Conservation (phyloP, 805 yeast species). For the Candida taoyuanica region DNA sequence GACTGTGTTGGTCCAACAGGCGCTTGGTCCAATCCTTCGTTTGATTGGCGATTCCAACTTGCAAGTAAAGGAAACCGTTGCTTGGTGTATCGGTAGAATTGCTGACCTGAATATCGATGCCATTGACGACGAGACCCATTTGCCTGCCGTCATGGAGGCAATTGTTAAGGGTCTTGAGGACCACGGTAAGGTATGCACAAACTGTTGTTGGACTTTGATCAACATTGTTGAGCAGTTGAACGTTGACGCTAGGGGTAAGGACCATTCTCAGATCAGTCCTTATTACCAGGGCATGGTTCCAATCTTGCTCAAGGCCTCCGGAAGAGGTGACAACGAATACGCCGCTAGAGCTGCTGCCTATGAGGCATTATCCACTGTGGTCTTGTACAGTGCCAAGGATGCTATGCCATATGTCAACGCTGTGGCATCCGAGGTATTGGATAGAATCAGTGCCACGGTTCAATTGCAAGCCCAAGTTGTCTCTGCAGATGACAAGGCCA, state of each 20-base stretch:
- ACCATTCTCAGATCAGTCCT: conserved; percentile 63
- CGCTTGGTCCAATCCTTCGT: conserved; percentile 69
- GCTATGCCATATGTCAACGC: conserved; percentile 64
- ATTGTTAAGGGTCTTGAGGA: conserved; percentile 78
- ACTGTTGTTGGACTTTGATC: conserved; percentile 96
- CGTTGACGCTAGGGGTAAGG: conserved; percentile 40
- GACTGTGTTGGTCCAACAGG: conserved; percentile 67
- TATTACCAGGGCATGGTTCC: conserved; percentile 70
- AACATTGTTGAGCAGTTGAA: conserved; percentile 82
- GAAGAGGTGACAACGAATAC: conserved; percentile 74
- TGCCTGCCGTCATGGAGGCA: conserved; percentile 71
- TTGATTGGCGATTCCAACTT: conserved; percentile 71
- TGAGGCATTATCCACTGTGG: conserved; percentile 84
- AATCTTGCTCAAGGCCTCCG: conserved; percentile 62
- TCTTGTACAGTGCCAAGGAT: conserved; percentile 66
- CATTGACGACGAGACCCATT: conserved; percentile 56
- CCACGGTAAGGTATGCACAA: conserved; percentile 91
- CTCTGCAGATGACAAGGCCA: conserved; percentile 64
- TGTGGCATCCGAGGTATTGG: conserved; percentile 70
- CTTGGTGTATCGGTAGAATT: conserved; percentile 97
- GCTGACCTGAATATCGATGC: conserved; percentile 83
- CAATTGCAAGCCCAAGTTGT: conserved; percentile 53
- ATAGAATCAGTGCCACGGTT: conserved; percentile 68
- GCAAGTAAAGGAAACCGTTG: conserved; percentile 94
- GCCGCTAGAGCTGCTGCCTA: conserved; percentile 94